Base-by-base conservation (phyloP, 192 early-diverging fungal species). In the Rhizophagus sp. region DNA sequence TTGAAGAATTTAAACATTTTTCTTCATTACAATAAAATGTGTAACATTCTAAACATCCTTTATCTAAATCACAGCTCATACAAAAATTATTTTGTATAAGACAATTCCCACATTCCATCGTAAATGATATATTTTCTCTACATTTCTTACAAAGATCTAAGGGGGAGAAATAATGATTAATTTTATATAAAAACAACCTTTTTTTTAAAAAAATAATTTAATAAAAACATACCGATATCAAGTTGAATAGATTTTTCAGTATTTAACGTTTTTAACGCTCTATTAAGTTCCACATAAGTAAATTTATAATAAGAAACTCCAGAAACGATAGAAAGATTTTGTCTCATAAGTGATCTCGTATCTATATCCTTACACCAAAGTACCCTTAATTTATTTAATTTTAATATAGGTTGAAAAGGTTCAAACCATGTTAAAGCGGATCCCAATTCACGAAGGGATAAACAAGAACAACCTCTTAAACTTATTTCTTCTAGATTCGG, bases 401-500 rank as follows among this genome's bases (percentile, higher is more conserved):
- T 68, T 68, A 68, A 68, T 34, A 34, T 4, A 15, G 30, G 39
- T n/a, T 17, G 10, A 19, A 68, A 39, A 17, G 66, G 66, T 68
- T 68, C 66, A 68, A 68, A 68, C 69, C 69, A 71, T 25, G 69
- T 47, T 24, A 71, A 24, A 47, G 17, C 69, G 3, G 19, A 3
- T 25, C 69, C 69, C 11, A 71, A 71, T 22, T 47, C 69, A 10
- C 41, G 17, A 24, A 71, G 30, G 3, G 69, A 71, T 33, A 71
- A 19, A 47, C 24, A 44, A n/a, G 19, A 24, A 71, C 69, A 71
- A 71, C 69, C 69, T 10, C 69, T 39, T 44, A 39, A 71, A 71
- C 69, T 71, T 41, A 71, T 47, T 71, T 71, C 69, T 24, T 47
- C 69, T n/a, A 71, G 17, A 71, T 71, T 71, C 6, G 39, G 39